A percentile compares a stretch with the other conserved stretches of the same genome.
These are phyloP conservation scores for Ramaria sp. DNA, from an alignment of 768 basidiomycete species.

Conservation along the genomic window DNA sequence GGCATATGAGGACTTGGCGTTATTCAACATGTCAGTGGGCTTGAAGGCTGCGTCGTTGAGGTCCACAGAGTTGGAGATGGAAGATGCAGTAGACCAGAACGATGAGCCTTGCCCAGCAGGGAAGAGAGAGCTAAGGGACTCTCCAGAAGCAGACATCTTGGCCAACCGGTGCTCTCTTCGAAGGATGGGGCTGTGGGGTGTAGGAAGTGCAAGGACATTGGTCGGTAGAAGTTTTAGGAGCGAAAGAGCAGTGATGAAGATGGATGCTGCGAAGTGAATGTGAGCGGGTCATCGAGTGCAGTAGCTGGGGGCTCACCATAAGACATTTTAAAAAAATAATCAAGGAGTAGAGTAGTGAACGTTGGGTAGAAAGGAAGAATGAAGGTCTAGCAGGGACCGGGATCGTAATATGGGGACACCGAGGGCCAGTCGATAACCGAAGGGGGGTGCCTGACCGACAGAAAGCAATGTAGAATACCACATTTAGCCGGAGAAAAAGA, in stretches of 20 bases:
- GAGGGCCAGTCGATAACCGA: background rate
- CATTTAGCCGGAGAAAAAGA: too few relatives aligned
- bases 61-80: background rate
- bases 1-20: background rate
- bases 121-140: background rate
- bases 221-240: background rate
- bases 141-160: slow-evolving; percentile 10
- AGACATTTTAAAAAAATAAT: too few relatives aligned
- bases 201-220: slow-evolving; percentile 17
- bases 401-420: background rate
- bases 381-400: too few relatives aligned
- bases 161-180: slow-evolving; percentile 33
- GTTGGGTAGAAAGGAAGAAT: too few relatives aligned
- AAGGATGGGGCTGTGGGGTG: slow-evolving; percentile 18
- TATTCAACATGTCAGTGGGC: background rate
- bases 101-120: background rate
- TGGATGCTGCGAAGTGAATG: background rate
- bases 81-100: background rate
- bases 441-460: too few relatives aligned
- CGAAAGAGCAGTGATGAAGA: background rate
- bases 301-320: too few relatives aligned
- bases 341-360: too few relatives aligned
- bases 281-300: too few relatives aligned
- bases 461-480: too few relatives aligned
- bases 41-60: background rate